Base-by-base conservation (phyloP, 2,329 filamentous ascomycete species). In the Parastagonospora avenae region DNA sequence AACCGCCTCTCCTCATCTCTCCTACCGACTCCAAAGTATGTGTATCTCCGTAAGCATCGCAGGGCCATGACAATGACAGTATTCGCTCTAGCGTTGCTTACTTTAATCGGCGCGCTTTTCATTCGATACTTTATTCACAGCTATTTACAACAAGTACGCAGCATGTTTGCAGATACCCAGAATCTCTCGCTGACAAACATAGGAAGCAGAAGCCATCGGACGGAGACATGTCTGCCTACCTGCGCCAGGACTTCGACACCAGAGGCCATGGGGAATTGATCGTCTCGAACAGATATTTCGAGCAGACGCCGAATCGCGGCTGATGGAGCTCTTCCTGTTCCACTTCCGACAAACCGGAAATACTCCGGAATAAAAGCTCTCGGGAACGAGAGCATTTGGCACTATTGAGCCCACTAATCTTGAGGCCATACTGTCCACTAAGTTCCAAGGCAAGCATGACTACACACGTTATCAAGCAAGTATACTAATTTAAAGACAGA, bases 241-340 rank as follows among this genome's bases (percentile, higher is more conserved):
- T 24, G 53, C 65, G 11, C 63, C 58, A 19, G 47, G 60, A 30
- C 49, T 63, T 11, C 43, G 42, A 29, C 62, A 60, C 27, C 52
- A 69, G 46, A 47, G 62, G 29, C 58, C 58, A 1, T 57, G 57
- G 12, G 62, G 60, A 2, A 29, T 64, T 28, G 61, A 64, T 42
- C 60, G 61, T 29, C 52, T 64, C 16, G 59, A 63, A 52, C 62
- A 57, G 52, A 59, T 60, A 41, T 68, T 59, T 42, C 46, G 54
- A 42, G 61, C 46, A 32, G 52, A 60, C 46, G 48, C 58, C 10
- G 60, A 59, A 36, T 58, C 55, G 16, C 47, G 55, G 9, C 33
- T 64, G 15, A 64, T 71, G 59, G 68, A 71, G 11, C 56, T 68
- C 9, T 72, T 72, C 12, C 40, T 74, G 9, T 70, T 71, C 49